Base-by-base conservation (phyloP, 2,329 filamentous ascomycete genomes). In the Xylaria sp. region DNA sequence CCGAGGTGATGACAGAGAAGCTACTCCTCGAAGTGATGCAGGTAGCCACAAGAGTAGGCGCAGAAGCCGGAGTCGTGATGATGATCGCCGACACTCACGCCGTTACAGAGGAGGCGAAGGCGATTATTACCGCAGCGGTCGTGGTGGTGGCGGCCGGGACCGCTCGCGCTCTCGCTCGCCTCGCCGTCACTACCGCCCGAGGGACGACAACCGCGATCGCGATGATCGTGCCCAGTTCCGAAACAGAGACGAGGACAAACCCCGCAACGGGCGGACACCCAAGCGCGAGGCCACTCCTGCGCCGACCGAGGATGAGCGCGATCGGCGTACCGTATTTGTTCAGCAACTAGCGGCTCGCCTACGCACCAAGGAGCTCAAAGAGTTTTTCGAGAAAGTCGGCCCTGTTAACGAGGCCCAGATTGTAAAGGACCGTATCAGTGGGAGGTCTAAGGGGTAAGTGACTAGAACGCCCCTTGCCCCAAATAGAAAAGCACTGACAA, bases 381-480 rank as follows among this genome's bases (percentile, higher is more conserved):
- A 90, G 70, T 99, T 99, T 81, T 99, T 99, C 78, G 93, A 97
- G 80, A 94, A 95, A 82, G 92, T 96, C 76, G 96, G 96, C 71
- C 90, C 93, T 46, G 96, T 99, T 64, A 97, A 96, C 76, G 96
- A 98, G 80, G 96, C 96, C 59, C 96, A 98, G 84, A 99, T 99
- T 77, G 96, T 99, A 62, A 98, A 98, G 82, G 96, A 99, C 77
- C 89, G 96, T 71, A 94, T 99, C 71, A 97, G 94, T 83, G 93
- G 94, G 76, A 93, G 96, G 82, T 97, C 94, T 71, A 99, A 99
- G 86, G 96, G 96, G 95, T 97, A 86, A 78, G 92, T 79, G 17
- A 57, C 36, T 11, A 42, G 3, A 5, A 23, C 20, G 42, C 44
- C 11, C 13, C 28, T 7, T 7, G 59, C 26, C 15, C 4, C 11